phyloP scores from a whole-genome alignment of 345 rosid species.

The Murraya koenigii region DNA sequence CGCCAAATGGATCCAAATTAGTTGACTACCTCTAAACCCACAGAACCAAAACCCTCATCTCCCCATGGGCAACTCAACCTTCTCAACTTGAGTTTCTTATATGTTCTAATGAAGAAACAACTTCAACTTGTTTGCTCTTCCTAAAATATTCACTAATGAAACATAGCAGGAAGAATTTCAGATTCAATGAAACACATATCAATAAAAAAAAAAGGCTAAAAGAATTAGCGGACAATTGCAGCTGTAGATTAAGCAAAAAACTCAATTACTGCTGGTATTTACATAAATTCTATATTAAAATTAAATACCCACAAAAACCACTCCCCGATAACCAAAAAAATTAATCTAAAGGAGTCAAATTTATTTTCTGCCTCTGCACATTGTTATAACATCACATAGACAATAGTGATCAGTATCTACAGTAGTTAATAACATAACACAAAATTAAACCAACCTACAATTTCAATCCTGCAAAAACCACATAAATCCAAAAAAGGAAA shows the following conservation, averaged over 20 bases:
- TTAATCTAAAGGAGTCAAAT: not conserved
- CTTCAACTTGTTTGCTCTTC: not conserved
- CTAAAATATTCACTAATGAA: not conserved
- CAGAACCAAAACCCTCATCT: not conserved
- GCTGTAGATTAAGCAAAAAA: not conserved
- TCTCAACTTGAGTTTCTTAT: not conserved
- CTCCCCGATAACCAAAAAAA: not conserved
- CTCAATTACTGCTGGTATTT: not conserved
- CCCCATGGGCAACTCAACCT: not conserved
- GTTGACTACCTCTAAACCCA: not conserved
- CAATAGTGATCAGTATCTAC: not conserved
- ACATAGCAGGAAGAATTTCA: not conserved
- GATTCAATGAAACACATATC: not conserved
- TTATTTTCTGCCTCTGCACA: not conserved
- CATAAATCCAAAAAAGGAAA: not conserved
- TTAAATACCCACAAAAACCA: not conserved
- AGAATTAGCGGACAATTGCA: not conserved
- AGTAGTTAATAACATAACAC: not conserved
- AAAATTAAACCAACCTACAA: not conserved
- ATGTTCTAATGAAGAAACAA: not conserved
- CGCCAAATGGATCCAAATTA: not conserved
- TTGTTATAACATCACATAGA: not conserved
- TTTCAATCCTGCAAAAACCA: not conserved
- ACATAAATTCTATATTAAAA: not conserved
- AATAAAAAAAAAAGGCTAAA: not conserved